Base-by-base conservation (phyloP, 768 basidiomycete genomes). In the Suillus bovinus region DNA sequence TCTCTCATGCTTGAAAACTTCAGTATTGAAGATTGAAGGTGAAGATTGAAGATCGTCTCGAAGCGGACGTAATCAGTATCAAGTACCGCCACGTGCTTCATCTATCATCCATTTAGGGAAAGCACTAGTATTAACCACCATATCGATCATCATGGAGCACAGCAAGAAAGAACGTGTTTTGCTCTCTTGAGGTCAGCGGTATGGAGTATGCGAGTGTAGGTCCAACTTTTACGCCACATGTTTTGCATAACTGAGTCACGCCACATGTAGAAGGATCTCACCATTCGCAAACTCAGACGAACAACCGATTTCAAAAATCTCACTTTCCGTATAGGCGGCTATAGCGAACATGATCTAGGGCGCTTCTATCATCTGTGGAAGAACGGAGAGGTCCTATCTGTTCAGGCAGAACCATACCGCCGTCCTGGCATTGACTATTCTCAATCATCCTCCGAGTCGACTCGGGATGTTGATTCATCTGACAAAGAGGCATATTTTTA, bases 161-260 rank as follows among this genome's bases (percentile, higher is more conserved):
- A 39, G 55, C 55, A 56, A 39, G 39, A 9, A 17, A 27, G 54
- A 36, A 36, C 54, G 55, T 27, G 36, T 56, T 33, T 56, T 38
- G 54, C 52, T n/a, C 63, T 56, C 41, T 58, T 62, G 16, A 53
- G 29, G 31, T 55, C 22, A 52, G 22, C 22, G 22, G 14, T 46
- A 76, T 74, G 74, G 69, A 76, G 17, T 76, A 67, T 68, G 58
- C 60, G 14, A 66, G 65, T 61, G 73, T 76, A 64, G 71, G 73
- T 76, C 69, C 72, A 61, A 1, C 29, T 16, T n/a, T 1, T 34
- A 22, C 38, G 24, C 38, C 38, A 24, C 24, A 13, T 4, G 44
- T 61, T 44, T n/a, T 60, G 55, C 33, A n/a, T 5, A 24, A 56
- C 22, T 56, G 27, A 56, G 17, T 20, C 38, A 20, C 5, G 3